Conservation (phyloP, 1,284 basidiomycete species). For the Spongispora temasekensis region DNA sequence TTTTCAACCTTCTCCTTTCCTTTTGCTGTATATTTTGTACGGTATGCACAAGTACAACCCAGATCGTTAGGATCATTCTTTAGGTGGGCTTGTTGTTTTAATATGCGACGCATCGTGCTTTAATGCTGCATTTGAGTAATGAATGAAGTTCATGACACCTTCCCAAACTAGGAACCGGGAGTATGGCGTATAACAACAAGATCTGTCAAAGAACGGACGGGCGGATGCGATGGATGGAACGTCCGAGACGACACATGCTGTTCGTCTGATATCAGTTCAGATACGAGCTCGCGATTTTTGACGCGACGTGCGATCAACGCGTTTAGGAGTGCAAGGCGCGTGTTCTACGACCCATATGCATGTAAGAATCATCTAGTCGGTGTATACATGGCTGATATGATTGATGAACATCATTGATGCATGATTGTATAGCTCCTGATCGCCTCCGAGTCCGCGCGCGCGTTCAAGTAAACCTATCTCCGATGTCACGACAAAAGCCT, state of each 20-base stretch:
- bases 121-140: slow-evolving; percentile 9
- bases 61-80: slow-evolving; percentile 15
- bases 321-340: neutral
- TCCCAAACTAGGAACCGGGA: neutral
- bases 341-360: too few species aligned
- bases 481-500: too few species aligned
- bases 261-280: too few species aligned
- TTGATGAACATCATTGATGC: too few species aligned
- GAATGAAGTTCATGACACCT: slow-evolving; percentile 6
- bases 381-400: neutral
- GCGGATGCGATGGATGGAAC: neutral
- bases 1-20: neutral
- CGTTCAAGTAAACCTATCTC: too few species aligned
- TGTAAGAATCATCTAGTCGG: neutral
- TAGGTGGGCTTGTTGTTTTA: slow-evolving; percentile 18
- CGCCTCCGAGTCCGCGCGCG: too few species aligned
- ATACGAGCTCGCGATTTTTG: too few species aligned
- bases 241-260: neutral
- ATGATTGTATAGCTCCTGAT: too few species aligned
- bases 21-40: slow-evolving; percentile 26
- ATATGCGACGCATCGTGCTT: slow-evolving; percentile 12
- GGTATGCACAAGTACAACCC: slow-evolving; percentile 15
- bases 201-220: neutral
- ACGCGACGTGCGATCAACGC: neutral
- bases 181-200: neutral